These are phyloP conservation scores for Phytophthora melonis DNA, from an alignment of 352 stramenopile species.

Conservation along the genomic window DNA sequence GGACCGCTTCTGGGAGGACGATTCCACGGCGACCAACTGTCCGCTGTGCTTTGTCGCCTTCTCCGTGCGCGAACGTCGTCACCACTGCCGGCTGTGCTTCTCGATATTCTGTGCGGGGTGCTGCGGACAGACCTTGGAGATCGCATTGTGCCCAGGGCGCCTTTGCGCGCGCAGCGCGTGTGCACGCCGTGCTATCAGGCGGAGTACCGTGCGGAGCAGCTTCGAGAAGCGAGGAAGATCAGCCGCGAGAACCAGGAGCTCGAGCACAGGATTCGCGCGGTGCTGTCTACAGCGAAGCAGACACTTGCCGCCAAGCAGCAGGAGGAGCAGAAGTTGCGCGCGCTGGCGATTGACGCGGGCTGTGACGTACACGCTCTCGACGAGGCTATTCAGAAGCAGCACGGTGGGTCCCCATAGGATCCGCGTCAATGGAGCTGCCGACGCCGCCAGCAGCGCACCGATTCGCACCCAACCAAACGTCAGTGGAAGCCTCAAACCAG, in stretches of 20 bases:
- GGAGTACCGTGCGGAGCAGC: conserved; percentile 57
- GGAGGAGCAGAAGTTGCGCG: conserved; percentile 56
- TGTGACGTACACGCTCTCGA: conserved; percentile 64
- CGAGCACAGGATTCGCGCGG: conserved; percentile 54
- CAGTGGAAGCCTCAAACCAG: conserved; percentile 71
- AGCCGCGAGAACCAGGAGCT: conserved; percentile 71
- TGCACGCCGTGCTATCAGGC: conserved; percentile 64
- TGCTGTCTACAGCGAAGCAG: conserved; percentile 51
- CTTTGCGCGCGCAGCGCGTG: conserved; percentile 64
- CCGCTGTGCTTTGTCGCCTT: conserved; percentile 62
- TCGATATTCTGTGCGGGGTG: conserved; percentile 75
- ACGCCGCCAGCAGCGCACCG: conserved; percentile 64
- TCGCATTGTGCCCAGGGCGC: conserved; percentile 69
- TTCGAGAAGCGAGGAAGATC: conserved; percentile 60
- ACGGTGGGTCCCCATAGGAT: conserved; percentile 44
- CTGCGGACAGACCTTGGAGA: conserved; percentile 54
- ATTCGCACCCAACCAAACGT: conserved; percentile 63
- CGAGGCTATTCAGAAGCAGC: conserved; percentile 51
- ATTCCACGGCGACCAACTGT: conserved; percentile 49
- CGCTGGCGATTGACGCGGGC: conserved; percentile 48
- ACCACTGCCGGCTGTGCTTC: conserved; percentile 82
- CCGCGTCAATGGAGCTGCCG: conserved; percentile 53
- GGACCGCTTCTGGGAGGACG: conserved; percentile 76
- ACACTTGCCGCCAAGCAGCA: conserved; percentile 45
- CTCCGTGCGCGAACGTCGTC: conserved; percentile 49